Base-by-base conservation (phyloP, 83 land plant genomes). In the Diphasiastrum complanatum region DNA sequence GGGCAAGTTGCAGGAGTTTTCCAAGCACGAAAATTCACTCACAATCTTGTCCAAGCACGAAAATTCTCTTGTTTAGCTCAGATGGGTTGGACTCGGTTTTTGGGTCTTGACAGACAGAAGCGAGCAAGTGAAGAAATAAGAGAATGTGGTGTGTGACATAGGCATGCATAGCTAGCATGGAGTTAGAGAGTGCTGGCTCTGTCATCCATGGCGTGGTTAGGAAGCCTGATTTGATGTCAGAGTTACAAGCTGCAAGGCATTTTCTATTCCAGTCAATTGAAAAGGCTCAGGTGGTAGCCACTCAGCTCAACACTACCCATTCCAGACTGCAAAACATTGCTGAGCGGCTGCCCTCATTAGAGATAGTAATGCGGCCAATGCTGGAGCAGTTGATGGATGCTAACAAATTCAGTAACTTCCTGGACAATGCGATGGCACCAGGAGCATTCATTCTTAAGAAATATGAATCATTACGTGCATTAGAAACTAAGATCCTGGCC, bases 381-480 rank as follows among this genome's bases (percentile, higher is more conserved):
- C 73, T 73, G 12, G 73, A 81, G 14, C 55, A 49, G 5, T 70
- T 37, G 40, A 77, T 76, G 16, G 66, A 75, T 2, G 70, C 81
- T 1, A 27, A 36, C n/a, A 75, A 64, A 1, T 78, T 75, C 36
- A 80, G 72, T 1, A 69, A 69, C 18, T 80, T 78, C 30, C 78
- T 83, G 23, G 83, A 86, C 51, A 73, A 76, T 1, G 82, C 88
- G 26, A 76, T 84, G 18, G 70, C 68, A 20, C 85, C 91, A n/a
- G 85, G 85, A 20, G 75, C 80, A 2, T 77, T 78, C 0, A 83
- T 83, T 12, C 80, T 86, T 30, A 73, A 72, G 75, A 87, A 77
- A 33, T 86, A 81, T 45, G 88, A 86, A 48, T 84, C 80, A 0
- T 73, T 86, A 49, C 87, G 81, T 47, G 80, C 77, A 24, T 78